These are phyloP conservation scores for Amanita fuliginea DNA, from an alignment of 768 basidiomycete species.

Conservation along the genomic window DNA sequence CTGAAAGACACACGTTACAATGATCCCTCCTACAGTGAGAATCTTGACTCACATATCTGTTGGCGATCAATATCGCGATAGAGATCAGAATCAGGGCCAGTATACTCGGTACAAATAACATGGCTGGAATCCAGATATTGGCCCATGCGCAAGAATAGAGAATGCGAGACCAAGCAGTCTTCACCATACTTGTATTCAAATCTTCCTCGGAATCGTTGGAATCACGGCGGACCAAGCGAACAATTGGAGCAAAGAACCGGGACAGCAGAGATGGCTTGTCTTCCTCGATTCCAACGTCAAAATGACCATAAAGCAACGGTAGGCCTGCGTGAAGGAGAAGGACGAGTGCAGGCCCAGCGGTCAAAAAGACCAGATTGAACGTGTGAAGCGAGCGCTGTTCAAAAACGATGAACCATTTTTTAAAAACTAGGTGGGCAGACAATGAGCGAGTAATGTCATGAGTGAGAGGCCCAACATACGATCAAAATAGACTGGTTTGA, in stretches of 20 bases:
- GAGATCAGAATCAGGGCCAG: background rate
- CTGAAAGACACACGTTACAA: conserved; percentile 30
- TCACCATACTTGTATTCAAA: no score
- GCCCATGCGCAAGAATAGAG: background rate
- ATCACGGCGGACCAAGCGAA: background rate
- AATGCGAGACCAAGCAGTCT: background rate
- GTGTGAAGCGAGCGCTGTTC: conserved; percentile 37
- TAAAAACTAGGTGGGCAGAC: conserved; percentile 4
- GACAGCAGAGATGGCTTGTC: conserved; percentile 4
- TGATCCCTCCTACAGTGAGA: conserved; percentile 23
- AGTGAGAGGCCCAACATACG: conserved; percentile 27
- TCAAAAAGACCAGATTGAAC: conserved; percentile 46
- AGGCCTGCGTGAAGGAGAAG: conserved; percentile 25
- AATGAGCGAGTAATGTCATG: background rate
- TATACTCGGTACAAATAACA: background rate
- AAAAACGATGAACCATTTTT: conserved; percentile 36
- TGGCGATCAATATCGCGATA: conserved; percentile 16
- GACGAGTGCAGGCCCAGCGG: conserved; percentile 49
- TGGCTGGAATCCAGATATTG: conserved; percentile 4
- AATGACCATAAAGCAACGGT: conserved; percentile 10
- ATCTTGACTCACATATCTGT: conserved; percentile 38
- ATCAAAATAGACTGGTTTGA: conserved; percentile 55
- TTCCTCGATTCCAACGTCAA: conserved; percentile 1
- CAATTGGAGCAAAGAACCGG: conserved; percentile 2
- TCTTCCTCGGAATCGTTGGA: background rate